phyloP scores from a whole-genome alignment of 2,329 filamentous ascomycete genomes.

The Trichoderma pleuroti region DNA sequence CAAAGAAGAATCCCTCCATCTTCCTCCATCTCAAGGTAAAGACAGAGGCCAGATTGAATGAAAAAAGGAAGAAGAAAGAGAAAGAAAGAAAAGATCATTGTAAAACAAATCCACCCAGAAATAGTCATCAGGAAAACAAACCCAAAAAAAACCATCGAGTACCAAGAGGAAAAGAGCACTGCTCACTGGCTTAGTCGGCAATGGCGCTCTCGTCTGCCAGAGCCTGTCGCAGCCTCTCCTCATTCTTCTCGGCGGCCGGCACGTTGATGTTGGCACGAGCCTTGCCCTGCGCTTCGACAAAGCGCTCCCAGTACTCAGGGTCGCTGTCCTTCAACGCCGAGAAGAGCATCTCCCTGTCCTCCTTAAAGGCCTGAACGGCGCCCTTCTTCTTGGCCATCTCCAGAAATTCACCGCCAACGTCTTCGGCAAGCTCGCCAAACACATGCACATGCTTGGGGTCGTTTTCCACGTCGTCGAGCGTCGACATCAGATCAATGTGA shows the following conservation, averaged over 20 bases:
- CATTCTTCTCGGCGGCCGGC: slow-evolving; percentile 25
- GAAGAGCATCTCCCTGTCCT: slow-evolving; percentile 51
- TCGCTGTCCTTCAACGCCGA: slow-evolving; percentile 56
- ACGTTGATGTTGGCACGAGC: slow-evolving; percentile 50
- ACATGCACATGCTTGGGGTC: slow-evolving; percentile 51
- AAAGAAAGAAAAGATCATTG: background rate
- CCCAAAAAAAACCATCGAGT: background rate
- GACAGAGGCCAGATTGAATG: background rate
- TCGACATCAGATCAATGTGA: slow-evolving; percentile 48
- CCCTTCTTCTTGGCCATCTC: slow-evolving; percentile 55
- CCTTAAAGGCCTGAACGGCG: slow-evolving; percentile 58
- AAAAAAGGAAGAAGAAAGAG: background rate
- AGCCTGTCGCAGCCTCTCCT: slow-evolving; percentile 19
- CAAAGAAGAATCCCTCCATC: background rate
- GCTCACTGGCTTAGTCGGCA: slow-evolving; percentile 32
- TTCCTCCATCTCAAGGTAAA: background rate
- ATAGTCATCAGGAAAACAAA: background rate
- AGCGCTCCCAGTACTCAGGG: slow-evolving; percentile 60
- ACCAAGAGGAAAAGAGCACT: background rate
- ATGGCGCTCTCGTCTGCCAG: slow-evolving; percentile 41
- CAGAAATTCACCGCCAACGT: slow-evolving; percentile 58
- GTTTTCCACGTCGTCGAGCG: slow-evolving; percentile 47
- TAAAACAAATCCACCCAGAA: background rate
- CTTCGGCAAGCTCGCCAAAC: slow-evolving; percentile 61
- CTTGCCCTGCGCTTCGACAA: slow-evolving; percentile 61